Percentiles rank a stretch among this genome's conserved stretches.
Evolutionary conservation across 192 early-diverging fungal genomes (phyloP).

Genomic region (Diversispora epigaea): DNA sequence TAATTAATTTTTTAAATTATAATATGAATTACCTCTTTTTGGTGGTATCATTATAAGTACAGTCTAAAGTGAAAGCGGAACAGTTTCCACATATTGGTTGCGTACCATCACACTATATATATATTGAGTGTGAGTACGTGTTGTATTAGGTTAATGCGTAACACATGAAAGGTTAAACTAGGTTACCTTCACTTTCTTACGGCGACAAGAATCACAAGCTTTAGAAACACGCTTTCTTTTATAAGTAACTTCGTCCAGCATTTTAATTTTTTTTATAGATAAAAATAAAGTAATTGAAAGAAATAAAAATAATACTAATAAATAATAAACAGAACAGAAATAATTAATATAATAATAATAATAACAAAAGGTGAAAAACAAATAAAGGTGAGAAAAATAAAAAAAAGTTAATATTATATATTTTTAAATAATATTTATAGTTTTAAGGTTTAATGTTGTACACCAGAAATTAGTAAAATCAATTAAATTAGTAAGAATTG

Average conservation of each 20-base stretch:
- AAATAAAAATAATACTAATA: too few relatives aligned
- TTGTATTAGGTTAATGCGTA: background rate
- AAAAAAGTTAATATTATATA: too few relatives aligned
- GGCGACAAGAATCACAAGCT: conserved; percentile 45
- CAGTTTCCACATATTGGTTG: conserved; percentile 48
- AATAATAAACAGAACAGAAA: too few relatives aligned
- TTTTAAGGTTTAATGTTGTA: too few relatives aligned
- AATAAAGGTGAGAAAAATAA: too few relatives aligned
- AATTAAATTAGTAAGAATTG: too few relatives aligned
- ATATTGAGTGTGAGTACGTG: background rate
- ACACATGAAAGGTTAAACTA: background rate
- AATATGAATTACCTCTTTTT: conserved; percentile 43
- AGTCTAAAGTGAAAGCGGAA: conserved; percentile 43
- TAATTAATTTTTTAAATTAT: conserved; percentile 18
- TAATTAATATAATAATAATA: too few relatives aligned
- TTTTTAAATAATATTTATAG: too few relatives aligned
- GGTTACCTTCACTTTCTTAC: conserved; percentile 43
- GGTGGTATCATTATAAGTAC: conserved; percentile 50
- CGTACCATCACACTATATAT: conserved; percentile 40
- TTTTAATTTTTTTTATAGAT: background rate
- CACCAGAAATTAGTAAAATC: too few relatives aligned
- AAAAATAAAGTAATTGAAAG: too few relatives aligned
- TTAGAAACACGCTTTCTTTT: conserved; percentile 33
- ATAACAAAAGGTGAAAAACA: too few relatives aligned
- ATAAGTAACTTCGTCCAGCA: conserved; percentile 20